phyloP scores from a whole-genome alignment of 192 early-diverging fungal genomes.

The Obelidium mucronatum region DNA sequence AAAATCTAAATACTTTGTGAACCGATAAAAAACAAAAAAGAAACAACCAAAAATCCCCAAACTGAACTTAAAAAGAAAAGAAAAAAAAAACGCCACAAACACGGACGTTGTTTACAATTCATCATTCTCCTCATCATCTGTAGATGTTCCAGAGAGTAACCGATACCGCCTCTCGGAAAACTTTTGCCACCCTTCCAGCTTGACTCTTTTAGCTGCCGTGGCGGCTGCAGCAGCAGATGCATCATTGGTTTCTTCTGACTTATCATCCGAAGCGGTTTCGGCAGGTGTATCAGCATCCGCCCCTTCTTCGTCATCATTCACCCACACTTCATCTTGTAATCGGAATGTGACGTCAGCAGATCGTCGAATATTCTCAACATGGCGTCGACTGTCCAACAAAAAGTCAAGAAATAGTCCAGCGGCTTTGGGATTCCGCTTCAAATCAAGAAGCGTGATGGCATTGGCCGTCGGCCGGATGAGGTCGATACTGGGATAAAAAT shows the following conservation, averaged over 20 bases:
- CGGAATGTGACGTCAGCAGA: slow-evolving; percentile 33
- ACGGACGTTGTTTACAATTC: neutral
- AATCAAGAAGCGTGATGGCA: slow-evolving; percentile 51
- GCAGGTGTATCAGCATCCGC: neutral
- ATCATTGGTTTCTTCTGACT: neutral
- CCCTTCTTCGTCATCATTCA: slow-evolving; percentile 28
- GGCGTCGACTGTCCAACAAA: slow-evolving; percentile 51
- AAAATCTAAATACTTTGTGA: neutral
- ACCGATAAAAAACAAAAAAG: neutral
- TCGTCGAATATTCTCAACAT: slow-evolving; percentile 50
- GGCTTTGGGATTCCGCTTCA: slow-evolving; percentile 43
- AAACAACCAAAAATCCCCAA: no score
- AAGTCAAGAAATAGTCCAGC: slow-evolving; percentile 54
- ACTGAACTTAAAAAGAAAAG: no score
- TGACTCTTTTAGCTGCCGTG: neutral
- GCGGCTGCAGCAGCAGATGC: neutral
- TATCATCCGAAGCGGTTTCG: neutral
- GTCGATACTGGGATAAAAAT: slow-evolving; percentile 42
- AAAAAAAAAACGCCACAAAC: slow-evolving; percentile 12
- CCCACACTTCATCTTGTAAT: slow-evolving; percentile 34
- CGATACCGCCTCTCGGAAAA: slow-evolving; percentile 33
- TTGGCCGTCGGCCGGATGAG: slow-evolving; percentile 39
- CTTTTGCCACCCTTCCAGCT: slow-evolving; percentile 29
- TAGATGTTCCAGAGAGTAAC: slow-evolving; percentile 24
- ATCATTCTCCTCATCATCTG: slow-evolving; percentile 23